A percentile compares a stretch with the other conserved stretches of the same genome.
Conservation (phyloP, 805 yeast genomes). For the Grigorovia transvaalensis region DNA sequence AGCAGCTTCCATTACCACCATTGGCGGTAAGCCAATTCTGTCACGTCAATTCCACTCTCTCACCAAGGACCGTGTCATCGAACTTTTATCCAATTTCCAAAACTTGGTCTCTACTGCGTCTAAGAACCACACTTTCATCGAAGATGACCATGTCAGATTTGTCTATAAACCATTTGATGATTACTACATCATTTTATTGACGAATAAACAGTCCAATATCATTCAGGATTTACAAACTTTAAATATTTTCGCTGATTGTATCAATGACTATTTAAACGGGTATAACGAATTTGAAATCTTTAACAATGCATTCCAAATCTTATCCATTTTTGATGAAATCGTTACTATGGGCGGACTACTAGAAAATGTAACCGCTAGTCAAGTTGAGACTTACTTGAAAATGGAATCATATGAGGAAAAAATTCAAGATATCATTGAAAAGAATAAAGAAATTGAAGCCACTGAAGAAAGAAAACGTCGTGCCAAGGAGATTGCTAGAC, state of each 20-base stretch:
- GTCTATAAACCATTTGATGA: conserved; percentile 95
- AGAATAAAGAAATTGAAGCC: conserved; percentile 94
- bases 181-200: conserved; percentile 78
- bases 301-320: conserved; percentile 75
- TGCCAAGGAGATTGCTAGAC: conserved; percentile 81
- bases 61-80: conserved; percentile 74
- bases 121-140: conserved; percentile 87
- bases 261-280: conserved; percentile 58
- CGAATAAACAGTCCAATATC: conserved; percentile 84
- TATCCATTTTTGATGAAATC: conserved; percentile 90
- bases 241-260: conserved; percentile 72
- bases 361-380: conserved; percentile 72
- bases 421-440: conserved; percentile 94
- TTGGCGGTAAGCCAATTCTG: conserved; percentile 83
- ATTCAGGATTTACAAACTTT: conserved; percentile 90
- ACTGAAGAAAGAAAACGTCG: conserved; percentile 92
- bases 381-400: conserved; percentile 80
- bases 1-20: conserved; percentile 91
- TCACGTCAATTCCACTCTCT: conserved; percentile 88
- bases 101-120: conserved; percentile 55
- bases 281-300: conserved; percentile 77
- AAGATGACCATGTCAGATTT: conserved; percentile 83
- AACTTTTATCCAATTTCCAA: conserved; percentile 78
- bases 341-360: conserved; percentile 86
- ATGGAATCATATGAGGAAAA: conserved; percentile 99